These are phyloP conservation scores for Lepidium africanum DNA, from an alignment of 345 rosid species.

Conservation along the genomic window DNA sequence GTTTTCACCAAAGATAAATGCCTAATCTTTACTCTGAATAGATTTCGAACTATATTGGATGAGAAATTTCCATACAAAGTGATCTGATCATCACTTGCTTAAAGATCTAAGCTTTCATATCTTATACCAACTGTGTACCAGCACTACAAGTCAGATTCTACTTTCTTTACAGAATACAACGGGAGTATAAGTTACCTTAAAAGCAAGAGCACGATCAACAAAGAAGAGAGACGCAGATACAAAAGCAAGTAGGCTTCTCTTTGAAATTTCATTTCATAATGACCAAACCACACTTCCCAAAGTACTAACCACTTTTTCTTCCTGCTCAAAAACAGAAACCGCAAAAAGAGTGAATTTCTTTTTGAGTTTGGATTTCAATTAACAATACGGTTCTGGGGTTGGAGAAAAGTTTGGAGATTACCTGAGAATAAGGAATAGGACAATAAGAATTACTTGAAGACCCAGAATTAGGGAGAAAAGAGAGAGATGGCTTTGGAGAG, in stretches of 20 bases:
- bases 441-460: conserved; percentile 14
- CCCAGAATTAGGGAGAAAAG: background rate
- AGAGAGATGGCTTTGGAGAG: conserved; percentile 28
- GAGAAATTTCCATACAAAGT: background rate
- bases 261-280: conserved; percentile 23
- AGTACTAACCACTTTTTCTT: conserved; percentile 13
- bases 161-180: background rate
- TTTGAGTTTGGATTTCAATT: background rate
- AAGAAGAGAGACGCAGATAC: conserved; percentile 63
- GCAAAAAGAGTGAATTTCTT: background rate
- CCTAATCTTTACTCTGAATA: background rate
- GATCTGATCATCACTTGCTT: background rate
- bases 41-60: background rate
- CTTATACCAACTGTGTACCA: background rate
- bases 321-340: background rate
- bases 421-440: conserved; percentile 21
- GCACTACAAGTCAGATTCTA: background rate
- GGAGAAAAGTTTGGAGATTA: too few relatives aligned
- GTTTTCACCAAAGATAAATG: background rate
- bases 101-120: background rate
- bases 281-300: conserved; percentile 19
- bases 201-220: conserved; percentile 79
- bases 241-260: conserved; percentile 47
- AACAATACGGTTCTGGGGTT: background rate
- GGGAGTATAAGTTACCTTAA: conserved; percentile 46